phyloP scores from a whole-genome alignment of 1,284 basidiomycete genomes.

The Xerocomus amazonicus region DNA sequence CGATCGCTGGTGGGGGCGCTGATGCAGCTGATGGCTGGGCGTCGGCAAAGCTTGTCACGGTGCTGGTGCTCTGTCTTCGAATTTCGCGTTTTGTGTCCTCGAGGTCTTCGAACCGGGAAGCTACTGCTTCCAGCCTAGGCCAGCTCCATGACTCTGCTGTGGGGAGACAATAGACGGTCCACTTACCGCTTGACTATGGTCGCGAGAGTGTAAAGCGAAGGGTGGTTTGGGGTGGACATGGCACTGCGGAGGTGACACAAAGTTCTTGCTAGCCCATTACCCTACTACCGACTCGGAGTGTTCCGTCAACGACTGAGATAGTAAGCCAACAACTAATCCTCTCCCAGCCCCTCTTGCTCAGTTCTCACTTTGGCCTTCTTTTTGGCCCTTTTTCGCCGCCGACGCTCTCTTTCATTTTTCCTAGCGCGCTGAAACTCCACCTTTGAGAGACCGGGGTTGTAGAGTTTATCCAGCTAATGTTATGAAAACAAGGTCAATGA shows the following conservation, averaged over 20 bases:
- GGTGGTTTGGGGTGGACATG: constrained; percentile 36
- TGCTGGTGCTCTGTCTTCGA: constrained; percentile 25
- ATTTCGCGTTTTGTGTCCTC: constrained; percentile 44
- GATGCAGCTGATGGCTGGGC: constrained; percentile 37
- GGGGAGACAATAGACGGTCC: constrained; percentile 6
- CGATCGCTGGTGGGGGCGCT: constrained; percentile 37
- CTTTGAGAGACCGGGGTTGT: constrained; percentile 75
- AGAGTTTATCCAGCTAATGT: constrained; percentile 59
- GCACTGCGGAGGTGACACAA: background rate
- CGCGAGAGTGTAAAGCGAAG: constrained; percentile 64
- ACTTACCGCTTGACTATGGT: constrained; percentile 81
- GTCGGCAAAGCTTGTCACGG: constrained; percentile 31
- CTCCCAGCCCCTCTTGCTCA: constrained; percentile 1
- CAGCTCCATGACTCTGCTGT: constrained; percentile 4
- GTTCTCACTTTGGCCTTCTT: constrained; percentile 46
- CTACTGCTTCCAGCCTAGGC: constrained; percentile 83
- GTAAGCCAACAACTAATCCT: constrained; percentile 9
- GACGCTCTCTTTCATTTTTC: constrained; percentile 67
- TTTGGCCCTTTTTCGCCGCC: constrained; percentile 65
- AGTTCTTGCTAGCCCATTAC: constrained; percentile 2
- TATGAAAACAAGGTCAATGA: constrained; percentile 3
- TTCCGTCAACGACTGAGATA: background rate
- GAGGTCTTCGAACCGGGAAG: constrained; percentile 92
- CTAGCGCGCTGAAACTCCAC: constrained; percentile 61
- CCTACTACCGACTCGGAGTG: constrained; percentile 18